Evolutionary conservation across 768 basidiomycete genomes (phyloP).

Genomic region (Mycena floridula): DNA sequence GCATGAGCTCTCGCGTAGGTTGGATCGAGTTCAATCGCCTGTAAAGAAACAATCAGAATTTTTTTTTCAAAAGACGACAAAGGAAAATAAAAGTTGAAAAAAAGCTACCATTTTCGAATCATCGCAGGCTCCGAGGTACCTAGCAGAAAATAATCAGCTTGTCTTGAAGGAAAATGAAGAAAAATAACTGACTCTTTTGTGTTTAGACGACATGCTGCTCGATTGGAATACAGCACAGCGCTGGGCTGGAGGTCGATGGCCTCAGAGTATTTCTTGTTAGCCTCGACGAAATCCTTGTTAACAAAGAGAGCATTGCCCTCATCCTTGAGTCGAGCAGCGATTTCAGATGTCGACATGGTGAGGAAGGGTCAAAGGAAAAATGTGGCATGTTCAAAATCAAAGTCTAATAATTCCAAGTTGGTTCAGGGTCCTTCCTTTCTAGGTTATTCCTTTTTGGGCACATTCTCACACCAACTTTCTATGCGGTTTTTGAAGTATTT

Average conservation of each 20-base stretch:
- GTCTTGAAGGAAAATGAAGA: too few species aligned
- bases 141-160: too few species aligned
- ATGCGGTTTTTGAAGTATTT: too few species aligned
- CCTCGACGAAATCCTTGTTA: constrained; percentile 10
- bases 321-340: constrained; percentile 10
- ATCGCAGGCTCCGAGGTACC: too few species aligned
- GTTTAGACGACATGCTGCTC: constrained; percentile 12
- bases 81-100: too few species aligned
- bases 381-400: too few species aligned
- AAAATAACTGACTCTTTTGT: constrained; percentile 8
- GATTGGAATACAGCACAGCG: constrained; percentile 15
- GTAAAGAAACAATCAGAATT: not conserved
- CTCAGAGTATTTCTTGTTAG: constrained; percentile 7
- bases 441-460: too few species aligned
- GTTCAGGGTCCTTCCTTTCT: too few species aligned
- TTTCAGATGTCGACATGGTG: not conserved
- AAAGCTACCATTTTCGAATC: too few species aligned
- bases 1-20: constrained; percentile 14
- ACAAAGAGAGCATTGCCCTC: constrained; percentile 15
- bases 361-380: not conserved
- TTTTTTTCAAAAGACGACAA: not conserved
- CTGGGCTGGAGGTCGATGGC: constrained; percentile 10
- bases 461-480: too few species aligned
- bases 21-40: constrained; percentile 19
- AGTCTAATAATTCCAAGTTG: too few species aligned